These are phyloP conservation scores for Oryza meyeriana DNA, from an alignment of 176 grass and related monocot species.

Conservation along the genomic window DNA sequence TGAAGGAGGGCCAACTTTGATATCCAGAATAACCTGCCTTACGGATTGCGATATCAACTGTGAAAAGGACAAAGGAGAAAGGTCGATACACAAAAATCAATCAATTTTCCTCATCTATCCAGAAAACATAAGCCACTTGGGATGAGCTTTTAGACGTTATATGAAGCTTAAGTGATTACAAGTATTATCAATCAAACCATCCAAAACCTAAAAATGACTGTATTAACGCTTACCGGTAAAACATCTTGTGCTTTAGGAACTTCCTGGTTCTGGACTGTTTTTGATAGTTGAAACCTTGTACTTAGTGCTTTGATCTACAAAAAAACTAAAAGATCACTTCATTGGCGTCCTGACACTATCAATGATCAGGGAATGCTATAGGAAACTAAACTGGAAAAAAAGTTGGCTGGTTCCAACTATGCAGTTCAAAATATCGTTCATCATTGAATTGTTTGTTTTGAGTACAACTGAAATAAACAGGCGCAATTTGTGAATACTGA, in stretches of 20 bases:
- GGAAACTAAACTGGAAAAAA: background rate
- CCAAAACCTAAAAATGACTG: background rate
- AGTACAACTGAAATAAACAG: background rate
- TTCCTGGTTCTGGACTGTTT: slow-evolving; percentile 47
- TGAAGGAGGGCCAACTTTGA: slow-evolving; percentile 79
- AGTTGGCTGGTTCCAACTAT: background rate
- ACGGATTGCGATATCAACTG: slow-evolving; percentile 66
- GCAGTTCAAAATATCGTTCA: background rate
- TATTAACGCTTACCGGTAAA: slow-evolving; percentile 44
- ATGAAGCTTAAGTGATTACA: slow-evolving; percentile 11
- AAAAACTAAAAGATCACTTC: slow-evolving; percentile 41
- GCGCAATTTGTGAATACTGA: background rate
- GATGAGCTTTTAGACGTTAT: background rate
- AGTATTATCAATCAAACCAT: background rate
- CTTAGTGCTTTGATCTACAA: slow-evolving; percentile 72
- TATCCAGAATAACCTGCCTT: slow-evolving; percentile 79
- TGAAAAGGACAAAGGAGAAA: slow-evolving; percentile 25
- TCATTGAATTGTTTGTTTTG: background rate
- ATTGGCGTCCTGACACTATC: background rate
- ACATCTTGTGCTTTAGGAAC: slow-evolving; percentile 57
- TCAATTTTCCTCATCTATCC: too few relatives aligned
- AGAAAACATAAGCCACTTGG: slow-evolving; percentile 1
- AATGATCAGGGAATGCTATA: slow-evolving; percentile 5
- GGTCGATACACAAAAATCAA: background rate
- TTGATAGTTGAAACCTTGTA: slow-evolving; percentile 47